Evolutionary conservation across 495 filamentous ascomycete species (phyloP).

Genomic region (Hyphodiscus hymeniophilus): DNA sequence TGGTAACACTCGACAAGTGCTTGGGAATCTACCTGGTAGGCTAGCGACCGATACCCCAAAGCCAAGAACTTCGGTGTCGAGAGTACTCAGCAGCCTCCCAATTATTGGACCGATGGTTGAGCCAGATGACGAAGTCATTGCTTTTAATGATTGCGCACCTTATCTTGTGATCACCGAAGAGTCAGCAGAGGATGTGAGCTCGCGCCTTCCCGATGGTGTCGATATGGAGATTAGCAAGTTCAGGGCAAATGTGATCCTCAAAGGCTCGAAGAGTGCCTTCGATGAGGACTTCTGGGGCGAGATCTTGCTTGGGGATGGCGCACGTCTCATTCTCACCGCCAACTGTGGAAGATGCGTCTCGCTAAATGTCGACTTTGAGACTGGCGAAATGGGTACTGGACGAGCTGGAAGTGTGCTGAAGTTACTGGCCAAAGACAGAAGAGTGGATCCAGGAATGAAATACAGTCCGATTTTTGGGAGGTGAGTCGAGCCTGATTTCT

Average conservation of each 20-base stretch:
- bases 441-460: slow-evolving; percentile 65
- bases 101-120: slow-evolving; percentile 18
- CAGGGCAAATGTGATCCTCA: slow-evolving; percentile 76
- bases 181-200: slow-evolving; percentile 58
- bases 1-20: slow-evolving; percentile 48
- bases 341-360: slow-evolving; percentile 77
- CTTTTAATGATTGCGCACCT: slow-evolving; percentile 76
- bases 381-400: slow-evolving; percentile 55
- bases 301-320: slow-evolving; percentile 15
- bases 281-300: slow-evolving; percentile 88
- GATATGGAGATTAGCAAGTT: slow-evolving; percentile 71
- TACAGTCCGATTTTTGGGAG: slow-evolving; percentile 79
- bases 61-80: slow-evolving; percentile 3
- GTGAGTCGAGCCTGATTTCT: too few species aligned
- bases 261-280: slow-evolving; percentile 47
- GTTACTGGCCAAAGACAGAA: slow-evolving; percentile 66
- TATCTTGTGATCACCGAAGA: slow-evolving; percentile 63
- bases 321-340: slow-evolving; percentile 52
- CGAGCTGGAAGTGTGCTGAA: slow-evolving; percentile 64
- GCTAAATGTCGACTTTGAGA: slow-evolving; percentile 76
- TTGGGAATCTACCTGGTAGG: slow-evolving; percentile 42
- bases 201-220: slow-evolving; percentile 49
- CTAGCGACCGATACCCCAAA: slow-evolving; percentile 1
- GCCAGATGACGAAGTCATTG: slow-evolving; percentile 38
- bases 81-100: slow-evolving; percentile 6